These are phyloP conservation scores for Cryptococcus floricola DNA, from an alignment of 1,284 basidiomycete species.

Conservation along the genomic window DNA sequence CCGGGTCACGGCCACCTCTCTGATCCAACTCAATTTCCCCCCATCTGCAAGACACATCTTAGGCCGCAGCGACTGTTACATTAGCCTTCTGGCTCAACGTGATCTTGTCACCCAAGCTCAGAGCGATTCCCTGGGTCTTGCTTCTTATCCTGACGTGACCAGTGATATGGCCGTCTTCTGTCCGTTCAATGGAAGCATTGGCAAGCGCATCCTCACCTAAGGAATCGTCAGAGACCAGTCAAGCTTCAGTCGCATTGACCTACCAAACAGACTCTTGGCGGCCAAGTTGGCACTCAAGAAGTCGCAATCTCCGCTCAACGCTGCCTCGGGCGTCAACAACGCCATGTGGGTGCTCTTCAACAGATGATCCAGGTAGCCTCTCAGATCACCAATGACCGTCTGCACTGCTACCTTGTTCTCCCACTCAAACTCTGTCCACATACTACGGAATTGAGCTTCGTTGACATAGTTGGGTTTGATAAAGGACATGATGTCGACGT, in stretches of 20 bases:
- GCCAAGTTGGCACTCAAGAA: conserved; percentile 94
- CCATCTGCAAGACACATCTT: too few relatives aligned
- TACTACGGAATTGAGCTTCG: conserved; percentile 91
- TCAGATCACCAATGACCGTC: conserved; percentile 72
- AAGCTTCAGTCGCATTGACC: conserved; percentile 24
- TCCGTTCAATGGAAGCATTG: conserved; percentile 89
- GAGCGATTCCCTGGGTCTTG: conserved; percentile 65
- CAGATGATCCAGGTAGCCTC: conserved; percentile 80
- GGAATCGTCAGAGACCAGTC: neutral
- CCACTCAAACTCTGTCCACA: conserved; percentile 99
- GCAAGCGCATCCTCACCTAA: conserved; percentile 92
- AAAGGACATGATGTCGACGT: conserved; percentile 98
- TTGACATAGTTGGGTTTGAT: conserved; percentile 96
- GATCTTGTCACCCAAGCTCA: conserved; percentile 20
- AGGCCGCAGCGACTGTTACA: neutral
- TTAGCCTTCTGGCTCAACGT: conserved; percentile 18
- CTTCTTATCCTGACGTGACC: conserved; percentile 90
- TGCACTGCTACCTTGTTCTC: conserved; percentile 95
- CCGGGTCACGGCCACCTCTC: too few relatives aligned
- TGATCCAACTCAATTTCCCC: too few relatives aligned
- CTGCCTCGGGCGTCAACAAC: conserved; percentile 89
- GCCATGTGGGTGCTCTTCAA: conserved; percentile 95
- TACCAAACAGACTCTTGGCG: conserved; percentile 82
- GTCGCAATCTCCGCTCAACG: conserved; percentile 84
- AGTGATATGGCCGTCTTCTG: conserved; percentile 73